Evolutionary conservation across 306 rosid species (phyloP).

Genomic region (Abrus pulchellus): DNA sequence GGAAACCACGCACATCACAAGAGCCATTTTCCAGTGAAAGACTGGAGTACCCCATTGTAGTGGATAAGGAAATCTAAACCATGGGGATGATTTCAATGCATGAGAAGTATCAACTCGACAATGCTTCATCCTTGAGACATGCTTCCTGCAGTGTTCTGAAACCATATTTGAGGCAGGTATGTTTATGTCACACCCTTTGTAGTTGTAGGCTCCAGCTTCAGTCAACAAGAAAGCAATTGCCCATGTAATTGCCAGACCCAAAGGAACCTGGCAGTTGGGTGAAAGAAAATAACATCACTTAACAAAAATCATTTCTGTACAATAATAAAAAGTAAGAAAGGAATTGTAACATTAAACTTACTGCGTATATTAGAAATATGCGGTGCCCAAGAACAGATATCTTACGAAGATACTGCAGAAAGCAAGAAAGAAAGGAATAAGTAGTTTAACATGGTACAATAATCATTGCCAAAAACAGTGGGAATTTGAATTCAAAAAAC

Average conservation of each 20-base stretch:
- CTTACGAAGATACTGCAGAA: conserved; percentile 90
- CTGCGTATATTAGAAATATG: conserved; percentile 90
- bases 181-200: conserved; percentile 90
- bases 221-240: conserved; percentile 89
- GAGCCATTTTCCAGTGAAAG: conserved; percentile 95
- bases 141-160: conserved; percentile 93
- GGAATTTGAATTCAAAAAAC: conserved; percentile 52
- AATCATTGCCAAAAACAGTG: conserved; percentile 8
- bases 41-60: conserved; percentile 99
- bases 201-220: conserved; percentile 86
- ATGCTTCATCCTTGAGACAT: conserved; percentile 90
- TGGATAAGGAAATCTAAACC: conserved; percentile 99
- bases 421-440: conserved; percentile 37
- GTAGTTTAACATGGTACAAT: conserved; percentile 28
- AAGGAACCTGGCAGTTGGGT: conserved; percentile 81
- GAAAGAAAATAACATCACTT: conserved; percentile 40
- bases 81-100: conserved; percentile 79
- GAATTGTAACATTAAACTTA: conserved; percentile 57
- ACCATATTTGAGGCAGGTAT: conserved; percentile 90
- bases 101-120: conserved; percentile 94
- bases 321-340: conserved; percentile 20
- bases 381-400: conserved; percentile 95
- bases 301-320: conserved; percentile 27
- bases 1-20: conserved; percentile 95
- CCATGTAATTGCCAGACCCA: conserved; percentile 97